Conservation (phyloP, 306 rosid species). For the Luffa aegyptiaca region DNA sequence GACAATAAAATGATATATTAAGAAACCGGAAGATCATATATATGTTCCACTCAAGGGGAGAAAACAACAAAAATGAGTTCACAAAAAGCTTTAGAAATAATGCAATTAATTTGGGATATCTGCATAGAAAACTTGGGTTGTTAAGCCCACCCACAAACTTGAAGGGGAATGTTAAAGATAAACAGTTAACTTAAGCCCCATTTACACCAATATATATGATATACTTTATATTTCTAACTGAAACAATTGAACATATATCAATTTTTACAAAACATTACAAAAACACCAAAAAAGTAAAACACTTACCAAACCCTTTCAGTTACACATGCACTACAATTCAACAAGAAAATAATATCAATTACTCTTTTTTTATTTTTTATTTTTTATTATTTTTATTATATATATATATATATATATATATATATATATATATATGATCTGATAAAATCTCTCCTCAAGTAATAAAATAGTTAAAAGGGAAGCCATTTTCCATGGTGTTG, state of each 20-base stretch:
- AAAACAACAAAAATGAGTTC: too few relatives aligned
- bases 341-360: neutral
- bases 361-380: neutral
- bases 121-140: too few relatives aligned
- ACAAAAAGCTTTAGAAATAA: too few relatives aligned
- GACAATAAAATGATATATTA: too few relatives aligned
- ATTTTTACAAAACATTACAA: neutral
- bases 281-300: neutral
- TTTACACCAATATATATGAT: too few relatives aligned
- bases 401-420: neutral
- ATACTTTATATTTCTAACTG: too few relatives aligned
- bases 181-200: too few relatives aligned
- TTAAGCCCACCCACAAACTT: too few relatives aligned
- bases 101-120: too few relatives aligned
- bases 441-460: neutral
- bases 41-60: too few relatives aligned
- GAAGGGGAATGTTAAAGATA: too few relatives aligned
- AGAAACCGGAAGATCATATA: too few relatives aligned
- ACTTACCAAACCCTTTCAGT: neutral
- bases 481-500: neutral
- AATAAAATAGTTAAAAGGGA: conserved; percentile 1
- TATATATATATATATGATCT: neutral
- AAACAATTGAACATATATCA: neutral
- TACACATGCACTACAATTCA: neutral
- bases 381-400: neutral